Percentiles rank a stretch among this genome's conserved stretches.
Evolutionary conservation across 164 flowering plant species (phyloP).

Genomic region (Santalum album): DNA sequence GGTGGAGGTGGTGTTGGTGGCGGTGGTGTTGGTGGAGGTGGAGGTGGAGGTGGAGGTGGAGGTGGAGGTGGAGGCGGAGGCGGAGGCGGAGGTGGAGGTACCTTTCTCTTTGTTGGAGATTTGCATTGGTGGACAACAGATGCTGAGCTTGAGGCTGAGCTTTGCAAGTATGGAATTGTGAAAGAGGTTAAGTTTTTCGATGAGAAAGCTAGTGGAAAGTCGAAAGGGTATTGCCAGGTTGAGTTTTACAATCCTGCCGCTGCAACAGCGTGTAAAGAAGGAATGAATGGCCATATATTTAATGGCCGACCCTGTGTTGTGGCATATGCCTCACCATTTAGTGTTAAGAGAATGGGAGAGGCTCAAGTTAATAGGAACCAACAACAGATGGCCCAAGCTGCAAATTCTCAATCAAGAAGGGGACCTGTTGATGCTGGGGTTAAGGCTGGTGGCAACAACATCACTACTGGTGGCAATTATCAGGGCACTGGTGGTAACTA

Average conservation of each 20-base stretch:
- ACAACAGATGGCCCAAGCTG: slow-evolving; percentile 36
- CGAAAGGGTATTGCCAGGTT: slow-evolving; percentile 83
- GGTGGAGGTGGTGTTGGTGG: slow-evolving; percentile 12
- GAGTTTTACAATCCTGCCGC: slow-evolving; percentile 72
- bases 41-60: slow-evolving; percentile 11
- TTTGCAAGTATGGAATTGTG: slow-evolving; percentile 67
- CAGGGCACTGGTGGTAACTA: slow-evolving; percentile 48
- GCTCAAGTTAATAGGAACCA: slow-evolving; percentile 68
- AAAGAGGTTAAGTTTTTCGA: slow-evolving; percentile 81
- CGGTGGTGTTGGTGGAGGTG: background rate
- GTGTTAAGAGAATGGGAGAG: slow-evolving; percentile 77
- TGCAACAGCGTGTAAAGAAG: slow-evolving; percentile 75
- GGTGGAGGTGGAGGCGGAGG: slow-evolving; percentile 14
- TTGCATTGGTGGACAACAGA: slow-evolving; percentile 97
- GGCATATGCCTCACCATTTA: slow-evolving; percentile 64
- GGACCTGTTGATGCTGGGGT: slow-evolving; percentile 36
- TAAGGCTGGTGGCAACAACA: slow-evolving; percentile 35
- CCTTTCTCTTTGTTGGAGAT: slow-evolving; percentile 75
- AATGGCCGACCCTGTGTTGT: slow-evolving; percentile 88
- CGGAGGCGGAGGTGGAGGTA: slow-evolving; percentile 41
- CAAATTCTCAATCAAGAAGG: slow-evolving; percentile 31
- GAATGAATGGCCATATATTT: slow-evolving; percentile 79
- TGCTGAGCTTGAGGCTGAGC: slow-evolving; percentile 64
- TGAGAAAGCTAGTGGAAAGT: slow-evolving; percentile 87
- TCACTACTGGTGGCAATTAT: slow-evolving; percentile 35